These are phyloP conservation scores for Pseudozyma hubeiensis DNA, from an alignment of 1,284 basidiomycete species.

Conservation along the genomic window DNA sequence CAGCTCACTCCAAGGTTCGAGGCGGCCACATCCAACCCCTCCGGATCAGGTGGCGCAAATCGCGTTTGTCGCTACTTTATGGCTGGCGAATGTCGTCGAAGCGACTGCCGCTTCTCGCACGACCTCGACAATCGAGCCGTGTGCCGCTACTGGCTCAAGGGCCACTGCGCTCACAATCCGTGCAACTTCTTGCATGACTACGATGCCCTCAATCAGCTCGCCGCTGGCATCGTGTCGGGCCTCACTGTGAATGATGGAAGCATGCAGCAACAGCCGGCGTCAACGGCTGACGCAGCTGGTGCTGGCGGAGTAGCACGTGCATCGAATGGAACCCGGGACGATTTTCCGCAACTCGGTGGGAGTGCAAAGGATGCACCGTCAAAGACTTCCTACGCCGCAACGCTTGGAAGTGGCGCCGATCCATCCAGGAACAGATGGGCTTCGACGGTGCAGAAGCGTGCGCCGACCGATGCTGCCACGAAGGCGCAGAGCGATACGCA, in stretches of 20 bases:
- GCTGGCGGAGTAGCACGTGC: not conserved
- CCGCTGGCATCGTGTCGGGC: constrained; percentile 65
- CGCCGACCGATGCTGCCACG: constrained; percentile 25
- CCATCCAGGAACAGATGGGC: constrained; percentile 59
- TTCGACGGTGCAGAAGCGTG: constrained; percentile 46
- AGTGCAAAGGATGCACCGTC: constrained; percentile 13
- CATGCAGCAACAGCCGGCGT: constrained; percentile 33
- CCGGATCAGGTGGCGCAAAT: constrained; percentile 24
- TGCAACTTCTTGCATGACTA: constrained; percentile 67
- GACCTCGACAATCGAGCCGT: constrained; percentile 74
- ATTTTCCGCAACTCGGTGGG: constrained; percentile 83
- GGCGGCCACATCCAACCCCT: constrained; percentile 6
- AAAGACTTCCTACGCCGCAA: constrained; percentile 44
- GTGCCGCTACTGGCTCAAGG: constrained; percentile 96
- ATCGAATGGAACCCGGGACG: constrained; percentile 71
- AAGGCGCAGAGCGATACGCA: constrained; percentile 32
- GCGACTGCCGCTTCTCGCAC: constrained; percentile 88
- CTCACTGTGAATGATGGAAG: constrained; percentile 66
- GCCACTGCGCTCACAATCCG: constrained; percentile 74
- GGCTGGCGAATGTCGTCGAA: constrained; percentile 91
- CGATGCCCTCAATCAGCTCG: constrained; percentile 77
- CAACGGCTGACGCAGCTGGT: constrained; percentile 69
- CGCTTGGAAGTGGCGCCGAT: constrained; percentile 33
- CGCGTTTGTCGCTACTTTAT: constrained; percentile 93
- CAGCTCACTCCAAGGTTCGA: constrained; percentile 22